Percentiles rank a stretch among this genome's conserved stretches.
phyloP scores from a whole-genome alignment of 202 grass and related monocot species.

The Schoenoplectus triqueter region DNA sequence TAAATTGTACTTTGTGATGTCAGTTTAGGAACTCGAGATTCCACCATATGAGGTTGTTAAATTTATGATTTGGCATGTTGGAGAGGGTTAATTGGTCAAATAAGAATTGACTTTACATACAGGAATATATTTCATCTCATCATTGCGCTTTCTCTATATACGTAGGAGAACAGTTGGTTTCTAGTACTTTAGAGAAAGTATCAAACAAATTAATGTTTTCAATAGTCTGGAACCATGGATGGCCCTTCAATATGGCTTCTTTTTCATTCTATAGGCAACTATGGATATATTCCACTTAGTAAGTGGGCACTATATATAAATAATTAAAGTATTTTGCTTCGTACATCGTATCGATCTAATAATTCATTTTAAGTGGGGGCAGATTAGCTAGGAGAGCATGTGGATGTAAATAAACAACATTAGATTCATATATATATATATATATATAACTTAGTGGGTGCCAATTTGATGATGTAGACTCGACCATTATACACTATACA shows the following conservation, averaged over 20 bases:
- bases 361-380: slow-evolving; percentile 20
- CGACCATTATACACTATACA: slow-evolving; percentile 31
- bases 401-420: slow-evolving; percentile 32
- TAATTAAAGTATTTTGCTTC: slow-evolving; percentile 21
- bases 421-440: background rate
- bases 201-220: background rate
- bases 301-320: slow-evolving; percentile 32
- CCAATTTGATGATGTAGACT: slow-evolving; percentile 39
- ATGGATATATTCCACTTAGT: slow-evolving; percentile 41
- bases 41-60: background rate
- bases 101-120: background rate
- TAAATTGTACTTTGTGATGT: background rate
- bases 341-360: slow-evolving; percentile 20
- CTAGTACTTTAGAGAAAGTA: slow-evolving; percentile 17
- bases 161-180: slow-evolving; percentile 6
- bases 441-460: slow-evolving; percentile 31
- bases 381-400: background rate
- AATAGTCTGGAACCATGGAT: slow-evolving; percentile 1
- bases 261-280: slow-evolving; percentile 13
- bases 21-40: background rate
- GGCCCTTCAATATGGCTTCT: slow-evolving; percentile 28
- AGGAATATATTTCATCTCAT: slow-evolving; percentile 21
- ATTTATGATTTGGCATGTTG: background rate
- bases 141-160: background rate
- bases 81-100: background rate